Percentiles rank a stretch among this genome's conserved stretches.
Evolutionary conservation across 192 early-diverging fungal genomes (phyloP).

Genomic region (Cetraspora pellucida): DNA sequence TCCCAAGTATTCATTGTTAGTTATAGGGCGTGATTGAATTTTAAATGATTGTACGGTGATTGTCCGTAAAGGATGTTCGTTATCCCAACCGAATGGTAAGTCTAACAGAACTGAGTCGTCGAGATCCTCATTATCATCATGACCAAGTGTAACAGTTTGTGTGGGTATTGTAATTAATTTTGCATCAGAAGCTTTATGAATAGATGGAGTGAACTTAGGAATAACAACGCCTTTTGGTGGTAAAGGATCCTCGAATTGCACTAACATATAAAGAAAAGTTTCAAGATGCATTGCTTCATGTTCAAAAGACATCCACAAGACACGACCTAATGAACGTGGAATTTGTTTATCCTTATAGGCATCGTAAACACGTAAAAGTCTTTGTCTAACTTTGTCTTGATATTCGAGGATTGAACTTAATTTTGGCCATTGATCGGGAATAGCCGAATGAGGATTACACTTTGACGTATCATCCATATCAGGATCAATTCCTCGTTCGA

Average conservation of each 20-base stretch:
- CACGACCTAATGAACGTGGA: slow-evolving; percentile 52
- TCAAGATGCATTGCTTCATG: slow-evolving; percentile 95
- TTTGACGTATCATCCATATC: slow-evolving; percentile 72
- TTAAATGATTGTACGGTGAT: slow-evolving; percentile 49
- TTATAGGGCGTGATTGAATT: slow-evolving; percentile 80
- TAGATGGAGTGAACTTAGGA: slow-evolving; percentile 31
- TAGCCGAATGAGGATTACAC: slow-evolving; percentile 78
- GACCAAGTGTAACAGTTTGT: slow-evolving; percentile 57
- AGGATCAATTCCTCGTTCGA: slow-evolving; percentile 96
- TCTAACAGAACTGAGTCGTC: slow-evolving; percentile 46
- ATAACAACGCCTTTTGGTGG: slow-evolving; percentile 53
- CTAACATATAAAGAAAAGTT: slow-evolving; percentile 88
- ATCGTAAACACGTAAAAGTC: slow-evolving; percentile 55
- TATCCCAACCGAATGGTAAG: slow-evolving; percentile 87
- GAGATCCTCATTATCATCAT: slow-evolving; percentile 56
- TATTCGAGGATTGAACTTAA: slow-evolving; percentile 69
- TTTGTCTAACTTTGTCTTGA: slow-evolving; percentile 61
- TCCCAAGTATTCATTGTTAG: slow-evolving; percentile 71
- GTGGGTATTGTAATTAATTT: slow-evolving; percentile 37
- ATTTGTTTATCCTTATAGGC: slow-evolving; percentile 33
- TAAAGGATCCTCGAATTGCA: slow-evolving; percentile 59
- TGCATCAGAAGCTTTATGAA: neutral
- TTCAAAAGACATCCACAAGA: slow-evolving; percentile 88
- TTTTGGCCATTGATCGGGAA: slow-evolving; percentile 71
- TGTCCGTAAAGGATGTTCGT: slow-evolving; percentile 67